These are phyloP conservation scores for Fusarium sulawesiense DNA, from an alignment of 2,329 filamentous ascomycete genomes.

Conservation along the genomic window DNA sequence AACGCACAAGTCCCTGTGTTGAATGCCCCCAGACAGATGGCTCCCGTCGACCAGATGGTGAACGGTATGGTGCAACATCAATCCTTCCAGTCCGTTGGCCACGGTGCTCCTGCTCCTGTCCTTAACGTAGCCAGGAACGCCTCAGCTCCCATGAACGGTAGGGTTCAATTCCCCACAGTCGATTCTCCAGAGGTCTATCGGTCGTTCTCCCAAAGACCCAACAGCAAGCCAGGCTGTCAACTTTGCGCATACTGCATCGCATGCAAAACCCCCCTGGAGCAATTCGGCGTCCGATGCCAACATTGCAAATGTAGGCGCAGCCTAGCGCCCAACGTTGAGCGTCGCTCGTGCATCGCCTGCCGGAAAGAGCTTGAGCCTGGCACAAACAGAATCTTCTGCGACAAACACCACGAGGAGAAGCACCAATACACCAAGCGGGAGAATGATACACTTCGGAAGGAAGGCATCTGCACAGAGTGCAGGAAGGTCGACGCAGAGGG, in stretches of 20 bases:
- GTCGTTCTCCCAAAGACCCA: neutral
- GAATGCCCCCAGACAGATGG: no score
- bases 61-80: neutral
- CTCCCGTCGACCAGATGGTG: no score
- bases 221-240: neutral
- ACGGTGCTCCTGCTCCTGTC: neutral
- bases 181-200: neutral
- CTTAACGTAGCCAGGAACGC: neutral
- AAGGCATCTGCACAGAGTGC: neutral
- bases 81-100: neutral
- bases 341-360: neutral
- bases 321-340: neutral
- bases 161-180: neutral
- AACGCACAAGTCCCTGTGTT: no score
- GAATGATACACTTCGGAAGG: accelerated
- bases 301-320: neutral
- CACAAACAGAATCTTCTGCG: neutral
- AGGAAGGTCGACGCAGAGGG: neutral
- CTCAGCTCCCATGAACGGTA: neutral
- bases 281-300: neutral
- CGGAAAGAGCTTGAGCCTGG: neutral
- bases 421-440: neutral
- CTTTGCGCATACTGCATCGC: neutral
- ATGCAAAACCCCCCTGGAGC: neutral
- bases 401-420: neutral